Base-by-base conservation (phyloP, 2,329 filamentous ascomycete species). In the Aureobasidium uvarum region DNA sequence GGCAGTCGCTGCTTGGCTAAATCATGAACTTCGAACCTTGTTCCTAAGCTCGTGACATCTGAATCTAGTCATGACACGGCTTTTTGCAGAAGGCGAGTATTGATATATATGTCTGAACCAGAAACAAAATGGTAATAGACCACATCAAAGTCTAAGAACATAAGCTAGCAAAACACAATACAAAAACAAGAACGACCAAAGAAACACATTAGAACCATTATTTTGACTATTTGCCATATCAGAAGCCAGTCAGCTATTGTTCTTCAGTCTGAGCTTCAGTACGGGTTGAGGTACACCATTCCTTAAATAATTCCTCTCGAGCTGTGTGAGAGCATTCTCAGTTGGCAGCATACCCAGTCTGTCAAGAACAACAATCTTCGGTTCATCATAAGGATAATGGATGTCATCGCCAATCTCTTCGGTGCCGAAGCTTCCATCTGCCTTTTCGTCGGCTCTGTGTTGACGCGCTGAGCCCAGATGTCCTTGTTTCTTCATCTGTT, bases 341-440 rank as follows among this genome's bases (percentile, higher is more conserved):
- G 58, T 50, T 8, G 58, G 58, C 20, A 51, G 14, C 45, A 62
- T 50, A 10, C 20, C 33, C 13, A 62, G 45, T 16, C 45, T 38
- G 7, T 51, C 33, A 11, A 62, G 58, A n/a, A 23, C 33, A 39
- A 60, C n/a, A 6, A 60, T 5, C 41, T 31, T 60, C 5, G 56
- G 28, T n/a, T 48, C 31, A 2, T 38, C 56, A 14, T 60, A 60
- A 38, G 56, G 56, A 18, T 60, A 60, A 11, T 48, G 1, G 18
- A 14, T 2, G n/a, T 60, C 41, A 10, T 36, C 31, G 25, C 28
- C 14, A 2, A 25, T 31, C 16, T 60, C 56, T 25, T 60, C 41
- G 14, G 56, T 48, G 2, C 41, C 23, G 23, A n/a, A n/a, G 5
- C 2, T 5, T 13, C 28, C 56, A 1, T 18, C 2, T 3, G 28